Evolutionary conservation across 1,139 yeast genomes (phyloP).

Genomic region (Blastobotrys indianensis): DNA sequence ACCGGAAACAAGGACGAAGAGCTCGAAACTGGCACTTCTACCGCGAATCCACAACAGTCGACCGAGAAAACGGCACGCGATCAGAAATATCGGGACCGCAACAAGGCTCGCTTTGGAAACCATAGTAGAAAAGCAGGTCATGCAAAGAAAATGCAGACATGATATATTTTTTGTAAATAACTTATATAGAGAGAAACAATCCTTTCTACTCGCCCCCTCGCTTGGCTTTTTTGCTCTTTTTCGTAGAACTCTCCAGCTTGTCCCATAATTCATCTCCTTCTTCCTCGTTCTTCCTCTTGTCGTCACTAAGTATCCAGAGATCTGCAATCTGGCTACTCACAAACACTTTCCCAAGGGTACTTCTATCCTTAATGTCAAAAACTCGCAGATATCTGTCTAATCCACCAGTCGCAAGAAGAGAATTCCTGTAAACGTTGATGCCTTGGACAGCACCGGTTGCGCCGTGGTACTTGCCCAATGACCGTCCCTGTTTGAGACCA

Average conservation of each 20-base stretch:
- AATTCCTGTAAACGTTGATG: constrained; percentile 15
- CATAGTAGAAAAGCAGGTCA: constrained; percentile 61
- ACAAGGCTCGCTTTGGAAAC: constrained; percentile 54
- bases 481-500: constrained; percentile 14
- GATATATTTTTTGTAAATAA: too few species aligned
- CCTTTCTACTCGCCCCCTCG: neutral
- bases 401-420: constrained; percentile 59
- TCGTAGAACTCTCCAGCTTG: constrained; percentile 24
- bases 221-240: constrained; percentile 30
- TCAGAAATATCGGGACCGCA: constrained; percentile 40
- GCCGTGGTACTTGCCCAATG: constrained; percentile 26
- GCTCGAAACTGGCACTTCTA: too few species aligned
- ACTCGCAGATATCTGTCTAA: constrained; percentile 81
- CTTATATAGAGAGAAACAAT: too few species aligned
- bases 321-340: constrained; percentile 67
- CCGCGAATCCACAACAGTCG: too few species aligned
- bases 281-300: constrained; percentile 21
- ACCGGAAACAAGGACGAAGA: too few species aligned
- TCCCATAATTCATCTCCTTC: constrained; percentile 33
- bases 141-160: constrained; percentile 43
- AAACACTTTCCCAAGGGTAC: constrained; percentile 63
- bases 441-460: constrained; percentile 29
- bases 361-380: constrained; percentile 54
- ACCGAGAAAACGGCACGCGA: constrained; percentile 5
- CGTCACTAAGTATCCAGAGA: constrained; percentile 42